Percentiles rank a stretch among this genome's conserved stretches.
Conservation (phyloP, 108 stramenopile species). For the Cyclostephanos invisitatus region DNA sequence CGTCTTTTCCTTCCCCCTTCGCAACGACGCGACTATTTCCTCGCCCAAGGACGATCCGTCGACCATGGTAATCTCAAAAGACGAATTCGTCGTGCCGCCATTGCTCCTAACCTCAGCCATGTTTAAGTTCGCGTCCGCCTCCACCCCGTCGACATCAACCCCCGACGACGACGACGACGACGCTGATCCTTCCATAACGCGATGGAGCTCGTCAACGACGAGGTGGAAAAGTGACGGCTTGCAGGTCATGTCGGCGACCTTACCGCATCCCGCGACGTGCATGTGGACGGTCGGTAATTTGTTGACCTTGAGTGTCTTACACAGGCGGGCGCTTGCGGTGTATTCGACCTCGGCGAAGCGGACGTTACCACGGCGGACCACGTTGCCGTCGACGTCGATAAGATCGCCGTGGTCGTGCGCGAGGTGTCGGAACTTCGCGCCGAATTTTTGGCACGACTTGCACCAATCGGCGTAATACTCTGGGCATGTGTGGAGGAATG, state of each 20-base stretch:
- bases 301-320: conserved; percentile 60
- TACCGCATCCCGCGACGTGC: conserved; percentile 40
- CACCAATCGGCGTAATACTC: conserved; percentile 70
- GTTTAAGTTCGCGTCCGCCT: conserved; percentile 8
- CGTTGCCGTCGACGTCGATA: conserved; percentile 9
- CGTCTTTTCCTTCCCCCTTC: conserved; percentile 14
- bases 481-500: neutral
- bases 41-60: conserved; percentile 28
- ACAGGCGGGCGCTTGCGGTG: conserved; percentile 48
- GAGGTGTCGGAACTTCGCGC: conserved; percentile 46
- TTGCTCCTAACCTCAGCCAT: neutral
- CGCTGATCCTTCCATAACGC: conserved; percentile 25
- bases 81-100: neutral
- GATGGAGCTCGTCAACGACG: conserved; percentile 43
- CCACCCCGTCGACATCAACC: neutral
- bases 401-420: conserved; percentile 51
- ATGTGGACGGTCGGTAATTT: conserved; percentile 66
- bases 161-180: neutral
- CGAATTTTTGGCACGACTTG: conserved; percentile 70
- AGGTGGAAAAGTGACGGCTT: conserved; percentile 42
- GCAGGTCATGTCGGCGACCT: conserved; percentile 37
- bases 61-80: conserved; percentile 35
- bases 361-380: conserved; percentile 40
- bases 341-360: conserved; percentile 72
- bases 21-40: conserved; percentile 29